Evolutionary conservation across 371 early-diverging fungal species (phyloP), one percentile per base, ranked within the genome.

Genomic region (Mycotypha africana): DNA sequence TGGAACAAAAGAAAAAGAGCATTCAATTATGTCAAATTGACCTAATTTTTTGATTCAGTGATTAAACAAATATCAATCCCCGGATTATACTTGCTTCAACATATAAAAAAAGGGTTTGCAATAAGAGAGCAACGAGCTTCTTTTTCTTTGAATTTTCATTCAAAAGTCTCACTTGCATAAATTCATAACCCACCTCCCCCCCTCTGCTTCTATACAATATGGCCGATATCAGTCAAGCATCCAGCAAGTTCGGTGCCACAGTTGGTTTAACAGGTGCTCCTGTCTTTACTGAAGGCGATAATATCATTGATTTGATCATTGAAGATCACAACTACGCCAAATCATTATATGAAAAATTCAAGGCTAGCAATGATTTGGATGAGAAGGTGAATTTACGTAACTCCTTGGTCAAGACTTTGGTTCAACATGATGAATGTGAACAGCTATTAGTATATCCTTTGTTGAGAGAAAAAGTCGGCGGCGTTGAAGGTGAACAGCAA

Each of bases 401-500:
- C 30, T 35, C n/a, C 4, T 9, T 49, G 22, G 26, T 49, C 37
- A 49, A 49, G 24, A 14, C 30, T 0, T 32, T 49, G 22, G 50
- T 49, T 1, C 42, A 49, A 22, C 50, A 49, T 19, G 50, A 42
- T 19, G 43, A 49, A 38, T 25, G 26, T 23, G 50, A 49, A 19
- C 50, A 49, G 31, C 22, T 49, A 8, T 16, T 49, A n/a, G 42
- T 49, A 14, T 49, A 49, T 42, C 42, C 50, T 16, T 31, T 49
- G 5, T 38, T 49, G n/a, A 25, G 50, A 21, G 50, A 49, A 31
- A 43, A 43, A 11, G 24, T 48, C 10, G 48, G 48, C 8, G 48
- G 48, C 14, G 2, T 1, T 4, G 5, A 40, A 6, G 48, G 48
- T 25, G 48, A 48, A 16, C 33, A 12, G 3, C 41, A 48, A 15